Base-by-base conservation (phyloP, 2,329 filamentous ascomycete species). In the Aspergillus proliferans region DNA sequence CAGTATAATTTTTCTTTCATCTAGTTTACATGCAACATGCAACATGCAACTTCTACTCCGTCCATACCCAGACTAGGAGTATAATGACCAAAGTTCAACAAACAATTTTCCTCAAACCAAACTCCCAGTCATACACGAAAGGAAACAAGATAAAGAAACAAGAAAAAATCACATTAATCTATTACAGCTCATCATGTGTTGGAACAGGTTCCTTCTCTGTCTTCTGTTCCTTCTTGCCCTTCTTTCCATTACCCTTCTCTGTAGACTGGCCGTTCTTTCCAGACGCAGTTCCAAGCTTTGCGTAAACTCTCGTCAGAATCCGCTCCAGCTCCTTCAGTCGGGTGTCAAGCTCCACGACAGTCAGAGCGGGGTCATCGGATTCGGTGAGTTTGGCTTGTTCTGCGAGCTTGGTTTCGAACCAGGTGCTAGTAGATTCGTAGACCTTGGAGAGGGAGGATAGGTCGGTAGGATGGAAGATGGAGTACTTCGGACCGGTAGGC, bases 341-440 rank as follows among this genome's bases (percentile, higher is more conserved):
- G 21, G 75, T 76, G 50, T 82, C 74, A 26, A 95, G 69, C 24
- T 95, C 91, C 62, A 85, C 84, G 56, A 83, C 74, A 0, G 85
- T 78, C 7, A 95, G 76, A 6, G 84, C 84, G 0, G 89, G 87
- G 56, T 97, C 84, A 8, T 88, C 87, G 2, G 83, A 83, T 2
- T 76, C 71, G 14, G 78, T 73, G 3, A 95, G 80, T 57, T 82
- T 84, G 26, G 83, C 80, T 69, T 97, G 92, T 58, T 80, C 78
- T 2, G 77, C 74, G 43, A 87, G 71, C 64, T 87, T 85, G 55
- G 86, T 80, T 28, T 83, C 79, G 18, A 98, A 76, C 92, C 92
- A 98, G 18, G 78, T 75, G 14, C 78, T 72, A 15, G 84, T 81
- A 12, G 80, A 77, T 24, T 82, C 78, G 61, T 84, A 81, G 15